Conservation (phyloP, 2,329 filamentous ascomycete genomes). For the Fusarium piperis region DNA sequence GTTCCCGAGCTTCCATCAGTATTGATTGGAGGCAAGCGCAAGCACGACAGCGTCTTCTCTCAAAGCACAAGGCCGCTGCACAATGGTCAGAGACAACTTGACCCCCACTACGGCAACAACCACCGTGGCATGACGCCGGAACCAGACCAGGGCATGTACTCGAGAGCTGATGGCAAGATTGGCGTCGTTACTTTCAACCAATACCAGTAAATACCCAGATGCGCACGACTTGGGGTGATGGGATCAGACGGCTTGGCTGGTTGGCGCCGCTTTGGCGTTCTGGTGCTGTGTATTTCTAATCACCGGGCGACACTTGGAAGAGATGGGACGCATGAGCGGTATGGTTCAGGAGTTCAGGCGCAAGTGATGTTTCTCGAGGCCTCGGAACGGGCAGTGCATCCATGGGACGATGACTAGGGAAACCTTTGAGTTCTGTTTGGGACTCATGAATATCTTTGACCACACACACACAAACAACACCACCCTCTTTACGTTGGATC, state of each 20-base stretch:
- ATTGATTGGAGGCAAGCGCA: constrained; percentile 49
- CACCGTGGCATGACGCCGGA: constrained; percentile 42
- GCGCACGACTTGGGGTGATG: background rate
- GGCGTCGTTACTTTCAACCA: constrained; percentile 45
- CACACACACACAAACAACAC: constrained; percentile 13
- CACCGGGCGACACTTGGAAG: constrained; percentile 12
- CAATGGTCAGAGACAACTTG: constrained; percentile 51
- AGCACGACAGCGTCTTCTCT: constrained; percentile 49
- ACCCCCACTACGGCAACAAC: constrained; percentile 43
- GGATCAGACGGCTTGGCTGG: constrained; percentile 10
- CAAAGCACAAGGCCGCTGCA: constrained; percentile 46
- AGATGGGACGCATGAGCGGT: constrained; percentile 32
- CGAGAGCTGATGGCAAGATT: constrained; percentile 48
- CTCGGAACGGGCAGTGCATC: background rate
- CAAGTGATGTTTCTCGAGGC: constrained; percentile 14
- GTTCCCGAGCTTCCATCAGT: constrained; percentile 39
- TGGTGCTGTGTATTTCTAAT: constrained; percentile 41
- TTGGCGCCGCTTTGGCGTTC: constrained; percentile 33
- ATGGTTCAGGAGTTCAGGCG: constrained; percentile 42
- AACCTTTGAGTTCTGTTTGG: constrained; percentile 9
- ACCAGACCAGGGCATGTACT: constrained; percentile 46
- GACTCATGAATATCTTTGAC: constrained; percentile 16
- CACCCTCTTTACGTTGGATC: constrained; percentile 16
- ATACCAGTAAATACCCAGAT: constrained; percentile 33
- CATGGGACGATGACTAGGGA: constrained; percentile 1